Percentiles rank a stretch among this genome's conserved stretches.
phyloP scores from a whole-genome alignment of 2,329 filamentous ascomycete genomes.

The Ustulina deusta region DNA sequence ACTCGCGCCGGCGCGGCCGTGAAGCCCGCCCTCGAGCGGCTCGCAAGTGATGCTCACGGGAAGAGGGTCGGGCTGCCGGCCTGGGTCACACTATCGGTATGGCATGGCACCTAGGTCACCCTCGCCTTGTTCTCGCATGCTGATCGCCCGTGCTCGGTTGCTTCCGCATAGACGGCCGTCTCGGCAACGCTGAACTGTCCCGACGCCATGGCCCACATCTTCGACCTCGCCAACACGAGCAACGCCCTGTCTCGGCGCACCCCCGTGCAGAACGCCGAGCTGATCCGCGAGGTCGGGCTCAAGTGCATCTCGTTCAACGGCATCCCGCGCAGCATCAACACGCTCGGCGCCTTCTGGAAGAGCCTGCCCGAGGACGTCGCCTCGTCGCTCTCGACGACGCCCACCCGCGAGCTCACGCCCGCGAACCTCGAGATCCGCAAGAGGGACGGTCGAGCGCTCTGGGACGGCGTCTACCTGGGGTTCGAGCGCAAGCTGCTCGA shows the following conservation, averaged over 20 bases:
- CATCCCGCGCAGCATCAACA: slow-evolving; percentile 87
- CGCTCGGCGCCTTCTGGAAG: slow-evolving; percentile 76
- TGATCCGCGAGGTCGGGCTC: slow-evolving; percentile 80
- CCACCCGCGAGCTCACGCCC: slow-evolving; percentile 66
- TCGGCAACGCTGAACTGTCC: slow-evolving; percentile 90
- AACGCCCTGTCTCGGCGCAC: slow-evolving; percentile 35
- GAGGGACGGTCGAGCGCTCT: slow-evolving; percentile 72
- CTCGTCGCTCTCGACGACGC: slow-evolving; percentile 63
- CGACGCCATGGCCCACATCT: slow-evolving; percentile 75
- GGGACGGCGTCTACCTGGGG: slow-evolving; percentile 81
- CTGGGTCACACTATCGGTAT: slow-evolving; percentile 53
- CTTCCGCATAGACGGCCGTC: slow-evolving; percentile 74
- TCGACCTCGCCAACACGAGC: slow-evolving; percentile 60
- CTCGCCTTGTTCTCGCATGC: background rate
- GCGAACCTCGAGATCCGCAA: slow-evolving; percentile 67
- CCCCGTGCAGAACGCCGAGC: slow-evolving; percentile 69
- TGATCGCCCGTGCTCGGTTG: too few relatives aligned
- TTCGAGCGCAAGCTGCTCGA: slow-evolving; percentile 77
- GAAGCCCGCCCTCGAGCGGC: slow-evolving; percentile 70
- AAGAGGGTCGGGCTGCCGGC: slow-evolving; percentile 58
- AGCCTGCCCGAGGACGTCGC: slow-evolving; percentile 69
- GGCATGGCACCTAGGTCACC: background rate
- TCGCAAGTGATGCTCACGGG: slow-evolving; percentile 72
- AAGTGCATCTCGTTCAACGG: slow-evolving; percentile 86
- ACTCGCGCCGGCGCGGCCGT: slow-evolving; percentile 74